Conservation (phyloP, 108 stramenopile species). For the Mayamaea pseudoterrestris region DNA sequence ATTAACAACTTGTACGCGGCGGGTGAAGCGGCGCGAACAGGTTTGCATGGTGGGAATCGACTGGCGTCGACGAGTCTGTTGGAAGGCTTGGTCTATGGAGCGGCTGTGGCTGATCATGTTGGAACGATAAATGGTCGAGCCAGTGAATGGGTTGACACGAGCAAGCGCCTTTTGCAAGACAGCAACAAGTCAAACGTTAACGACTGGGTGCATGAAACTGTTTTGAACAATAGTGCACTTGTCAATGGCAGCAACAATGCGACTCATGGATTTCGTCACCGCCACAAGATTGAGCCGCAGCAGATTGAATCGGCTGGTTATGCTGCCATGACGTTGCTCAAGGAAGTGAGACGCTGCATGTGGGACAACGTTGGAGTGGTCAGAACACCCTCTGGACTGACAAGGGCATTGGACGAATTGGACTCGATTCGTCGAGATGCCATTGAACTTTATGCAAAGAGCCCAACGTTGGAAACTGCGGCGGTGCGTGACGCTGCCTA, state of each 20-base stretch:
- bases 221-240: not conserved
- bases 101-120: constrained; percentile 72
- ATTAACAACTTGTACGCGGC: constrained; percentile 67
- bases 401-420: constrained; percentile 46
- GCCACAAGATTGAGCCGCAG: constrained; percentile 10
- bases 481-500: constrained; percentile 71
- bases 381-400: constrained; percentile 56
- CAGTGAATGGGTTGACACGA: too few relatives aligned
- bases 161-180: constrained; percentile 1
- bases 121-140: constrained; percentile 26
- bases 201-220: too few relatives aligned
- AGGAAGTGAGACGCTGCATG: constrained; percentile 56
- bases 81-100: constrained; percentile 90
- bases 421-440: constrained; percentile 43
- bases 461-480: constrained; percentile 41
- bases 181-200: too few relatives aligned
- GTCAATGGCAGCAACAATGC: not conserved
- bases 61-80: constrained; percentile 88
- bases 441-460: constrained; percentile 28
- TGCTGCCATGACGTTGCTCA: constrained; percentile 38
- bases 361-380: constrained; percentile 92
- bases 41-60: constrained; percentile 90
- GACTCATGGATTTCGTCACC: too few relatives aligned
- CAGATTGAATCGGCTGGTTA: constrained; percentile 22
- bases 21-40: constrained; percentile 89